Percentiles rank a stretch among this genome's conserved stretches.
Evolutionary conservation across 768 basidiomycete species (phyloP).

Genomic region (Fomitopsis pulvina): DNA sequence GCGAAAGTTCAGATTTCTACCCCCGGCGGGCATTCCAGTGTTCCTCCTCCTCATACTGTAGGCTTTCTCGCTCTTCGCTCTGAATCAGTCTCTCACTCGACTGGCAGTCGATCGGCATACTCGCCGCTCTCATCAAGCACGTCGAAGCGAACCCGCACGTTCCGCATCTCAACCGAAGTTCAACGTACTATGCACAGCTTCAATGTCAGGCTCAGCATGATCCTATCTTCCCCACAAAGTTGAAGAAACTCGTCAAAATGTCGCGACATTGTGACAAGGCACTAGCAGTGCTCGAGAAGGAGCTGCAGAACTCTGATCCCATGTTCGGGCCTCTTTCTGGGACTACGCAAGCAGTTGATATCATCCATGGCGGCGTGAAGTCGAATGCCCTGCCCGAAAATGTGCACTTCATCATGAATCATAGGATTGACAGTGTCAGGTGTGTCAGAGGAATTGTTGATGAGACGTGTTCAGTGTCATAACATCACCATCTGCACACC

Average conservation of each 20-base stretch:
- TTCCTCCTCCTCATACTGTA: conserved; percentile 82
- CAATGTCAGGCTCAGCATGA: conserved; percentile 63
- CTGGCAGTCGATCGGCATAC: conserved; percentile 37
- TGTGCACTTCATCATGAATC: conserved; percentile 65
- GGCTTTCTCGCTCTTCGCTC: conserved; percentile 14
- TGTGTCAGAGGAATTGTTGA: conserved; percentile 1
- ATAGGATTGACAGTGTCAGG: conserved; percentile 46
- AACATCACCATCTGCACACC: conserved; percentile 13
- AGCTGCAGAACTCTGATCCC: conserved; percentile 33
- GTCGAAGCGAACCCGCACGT: conserved; percentile 63
- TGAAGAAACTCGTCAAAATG: conserved; percentile 42
- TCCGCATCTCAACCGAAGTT: conserved; percentile 42
- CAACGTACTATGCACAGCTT: conserved; percentile 51
- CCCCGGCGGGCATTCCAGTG: conserved; percentile 80
- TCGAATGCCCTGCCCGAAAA: conserved; percentile 76
- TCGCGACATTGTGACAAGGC: conserved; percentile 45
- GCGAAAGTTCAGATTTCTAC: conserved; percentile 55
- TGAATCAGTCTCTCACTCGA: conserved; percentile 11
- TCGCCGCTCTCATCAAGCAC: conserved; percentile 60
- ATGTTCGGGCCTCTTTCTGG: conserved; percentile 37
- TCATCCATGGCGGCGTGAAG: conserved; percentile 34
- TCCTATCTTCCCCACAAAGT: conserved; percentile 39
- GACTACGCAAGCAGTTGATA: conserved; percentile 76
- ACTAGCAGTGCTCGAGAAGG: conserved; percentile 32
- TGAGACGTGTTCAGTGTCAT: background rate